Base-by-base conservation (phyloP, 2,329 filamentous ascomycete species). In the Neocatenulostroma microsporum region DNA sequence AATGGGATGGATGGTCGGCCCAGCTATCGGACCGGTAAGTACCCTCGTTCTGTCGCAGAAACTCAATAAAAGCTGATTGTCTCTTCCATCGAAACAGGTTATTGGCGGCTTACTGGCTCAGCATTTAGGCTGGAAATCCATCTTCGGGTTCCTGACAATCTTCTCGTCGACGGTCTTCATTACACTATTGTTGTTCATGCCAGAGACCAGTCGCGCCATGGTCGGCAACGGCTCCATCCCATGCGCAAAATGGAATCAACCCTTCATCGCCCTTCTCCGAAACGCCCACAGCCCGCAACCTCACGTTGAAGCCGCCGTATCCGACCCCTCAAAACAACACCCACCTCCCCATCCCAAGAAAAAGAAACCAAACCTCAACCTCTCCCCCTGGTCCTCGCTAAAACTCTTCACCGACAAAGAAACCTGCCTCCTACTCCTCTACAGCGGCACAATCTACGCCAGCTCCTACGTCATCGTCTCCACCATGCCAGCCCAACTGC, bases 391-490 rank as follows among this genome's bases (percentile, higher is more conserved):
- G 4, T 53, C 56, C 17, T 60, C 62, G 0, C 49, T 70, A 18
- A 45, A 48, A 6, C 56, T 70, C 12, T 49, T 68, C 5, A 47
- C 60, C 1, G 42, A 50, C 20, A 46, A 44, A 24, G 49, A 51
- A 23, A 44, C 42, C 15, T 40, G 33, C 3, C 31, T 54, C 9
- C 35, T 54, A 8, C 46, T 54, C 2, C 37, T 50, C 36, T 51
- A 46, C 45, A 51, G 45, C 41, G 25, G 37, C 21, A 41, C 52
- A 8, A 33, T 47, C 49, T 73, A 70, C 44, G 63, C 63, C 10
- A 61, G 60, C 2, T 71, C 65, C 53, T 70, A 70, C 50, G 62
- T 61, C 31, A 55, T 72, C 21, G 62, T 63, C 36, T 60, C 68
- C 2, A 60, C 62, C 2, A 58, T 68, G 5, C 67, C 71, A 1